Percentiles rank a stretch among this genome's conserved stretches.
phyloP scores from a whole-genome alignment of 1,284 basidiomycete genomes.

The Puccinia brachypodii region DNA sequence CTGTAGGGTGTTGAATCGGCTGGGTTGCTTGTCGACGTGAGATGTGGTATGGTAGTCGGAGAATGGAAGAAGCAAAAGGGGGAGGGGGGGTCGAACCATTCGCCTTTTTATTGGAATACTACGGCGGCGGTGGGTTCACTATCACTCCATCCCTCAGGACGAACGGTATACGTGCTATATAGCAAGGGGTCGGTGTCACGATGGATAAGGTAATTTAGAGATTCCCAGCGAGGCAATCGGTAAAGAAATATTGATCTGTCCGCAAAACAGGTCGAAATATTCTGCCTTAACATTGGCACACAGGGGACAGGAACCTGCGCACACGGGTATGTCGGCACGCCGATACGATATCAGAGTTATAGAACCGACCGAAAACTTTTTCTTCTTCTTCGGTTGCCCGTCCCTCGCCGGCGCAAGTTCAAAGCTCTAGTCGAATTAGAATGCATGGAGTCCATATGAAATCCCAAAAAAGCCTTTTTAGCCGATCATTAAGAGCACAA shows the following conservation, averaged over 20 bases:
- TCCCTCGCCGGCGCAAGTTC: too few species aligned
- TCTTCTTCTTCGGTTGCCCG: too few species aligned
- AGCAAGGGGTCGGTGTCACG: conserved; percentile 12
- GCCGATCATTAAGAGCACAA: too few species aligned
- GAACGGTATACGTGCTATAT: background rate
- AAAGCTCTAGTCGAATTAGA: too few species aligned
- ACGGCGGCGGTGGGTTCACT: background rate
- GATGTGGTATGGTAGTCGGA: too few species aligned
- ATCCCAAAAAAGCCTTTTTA: too few species aligned
- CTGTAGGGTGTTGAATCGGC: background rate
- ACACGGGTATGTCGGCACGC: background rate
- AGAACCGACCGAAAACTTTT: too few species aligned
- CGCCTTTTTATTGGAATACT: background rate
- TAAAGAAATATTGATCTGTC: background rate
- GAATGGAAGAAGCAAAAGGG: background rate
- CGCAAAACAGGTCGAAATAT: background rate
- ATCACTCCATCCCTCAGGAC: background rate
- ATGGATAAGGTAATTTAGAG: background rate
- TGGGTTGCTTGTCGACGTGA: background rate
- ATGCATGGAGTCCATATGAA: too few species aligned
- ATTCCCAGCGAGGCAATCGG: background rate
- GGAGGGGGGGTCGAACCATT: background rate
- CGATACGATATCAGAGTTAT: too few species aligned
- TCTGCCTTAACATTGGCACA: background rate
- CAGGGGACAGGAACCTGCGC: background rate